Conservation (phyloP, 352 stramenopile species). For the Pythium periplocum region DNA sequence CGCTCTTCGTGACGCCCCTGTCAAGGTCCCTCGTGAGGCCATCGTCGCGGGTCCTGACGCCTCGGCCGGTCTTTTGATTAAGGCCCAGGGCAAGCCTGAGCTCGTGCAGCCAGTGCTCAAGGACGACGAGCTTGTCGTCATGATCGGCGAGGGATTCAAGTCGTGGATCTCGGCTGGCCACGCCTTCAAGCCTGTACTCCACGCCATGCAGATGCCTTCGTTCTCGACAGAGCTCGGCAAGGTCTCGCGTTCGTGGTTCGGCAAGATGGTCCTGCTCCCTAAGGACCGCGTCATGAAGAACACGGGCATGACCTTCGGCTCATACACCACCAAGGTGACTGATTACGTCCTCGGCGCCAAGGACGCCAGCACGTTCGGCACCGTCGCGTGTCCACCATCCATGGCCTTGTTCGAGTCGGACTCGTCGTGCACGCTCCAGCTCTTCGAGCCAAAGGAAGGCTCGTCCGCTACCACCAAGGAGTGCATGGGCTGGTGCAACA, state of each 20-base stretch:
- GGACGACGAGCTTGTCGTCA: conserved; percentile 18
- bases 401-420: conserved; percentile 14
- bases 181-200: conserved; percentile 12
- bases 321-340: conserved; percentile 13
- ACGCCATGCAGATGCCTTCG: conserved; percentile 19
- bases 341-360: conserved; percentile 8
- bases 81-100: conserved; percentile 6
- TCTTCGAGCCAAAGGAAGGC: conserved; percentile 9
- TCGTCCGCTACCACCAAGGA: conserved; percentile 1
- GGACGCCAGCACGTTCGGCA: conserved; percentile 7
- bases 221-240: conserved; percentile 8
- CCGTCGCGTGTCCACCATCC: conserved; percentile 9
- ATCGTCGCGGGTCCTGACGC: conserved; percentile 7
- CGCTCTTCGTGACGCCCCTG: background rate
- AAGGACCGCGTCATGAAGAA: conserved; percentile 14
- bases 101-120: conserved; percentile 13
- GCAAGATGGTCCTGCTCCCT: conserved; percentile 19
- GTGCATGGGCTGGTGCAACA: conserved; percentile 19
- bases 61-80: conserved; percentile 14
- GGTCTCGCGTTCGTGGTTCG: conserved; percentile 11
- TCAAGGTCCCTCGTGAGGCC: background rate
- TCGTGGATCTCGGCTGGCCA: conserved; percentile 10
- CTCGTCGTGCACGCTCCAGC: conserved; percentile 12
- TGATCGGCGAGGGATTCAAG: conserved; percentile 18
- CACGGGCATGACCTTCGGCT: conserved; percentile 12